These are phyloP conservation scores for Hanseniaspora singularis DNA, from an alignment of 805 yeast species.

Conservation along the genomic window DNA sequence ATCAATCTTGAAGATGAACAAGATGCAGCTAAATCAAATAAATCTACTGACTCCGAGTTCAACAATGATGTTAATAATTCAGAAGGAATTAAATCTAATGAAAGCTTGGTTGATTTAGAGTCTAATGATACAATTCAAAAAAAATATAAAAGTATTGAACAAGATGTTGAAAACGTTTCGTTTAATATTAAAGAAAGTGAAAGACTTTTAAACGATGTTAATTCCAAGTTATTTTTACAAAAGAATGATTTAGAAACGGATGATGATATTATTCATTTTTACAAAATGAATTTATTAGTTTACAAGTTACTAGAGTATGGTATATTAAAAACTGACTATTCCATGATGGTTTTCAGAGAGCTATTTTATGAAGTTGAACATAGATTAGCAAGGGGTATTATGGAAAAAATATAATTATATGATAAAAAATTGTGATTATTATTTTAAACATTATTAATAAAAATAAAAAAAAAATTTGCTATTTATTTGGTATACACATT, in stretches of 20 bases:
- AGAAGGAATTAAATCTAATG: too few relatives aligned
- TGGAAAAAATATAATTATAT: neutral
- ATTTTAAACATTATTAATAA: neutral
- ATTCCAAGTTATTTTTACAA: neutral
- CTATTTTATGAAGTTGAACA: neutral
- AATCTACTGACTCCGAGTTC: too few relatives aligned
- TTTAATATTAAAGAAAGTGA: neutral
- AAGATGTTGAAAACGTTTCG: neutral
- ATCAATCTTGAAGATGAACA: too few relatives aligned
- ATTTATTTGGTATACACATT: too few relatives aligned
- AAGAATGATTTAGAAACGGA: neutral
- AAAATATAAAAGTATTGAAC: neutral
- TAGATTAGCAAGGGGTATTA: neutral
- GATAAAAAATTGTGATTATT: too few relatives aligned
- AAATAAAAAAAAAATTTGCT: too few relatives aligned
- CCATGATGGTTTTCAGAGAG: constrained; percentile 6
- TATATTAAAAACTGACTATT: neutral
- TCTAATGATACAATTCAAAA: neutral
- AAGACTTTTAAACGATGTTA: neutral
- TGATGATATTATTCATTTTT: neutral
- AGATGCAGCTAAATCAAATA: too few relatives aligned
- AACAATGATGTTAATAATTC: too few relatives aligned
- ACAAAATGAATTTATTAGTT: constrained; percentile 1
- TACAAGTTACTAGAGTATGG: constrained; percentile 13
- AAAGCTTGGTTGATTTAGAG: too few relatives aligned